Conservation (phyloP, 1,139 yeast genomes). For the Pichia sp. region DNA sequence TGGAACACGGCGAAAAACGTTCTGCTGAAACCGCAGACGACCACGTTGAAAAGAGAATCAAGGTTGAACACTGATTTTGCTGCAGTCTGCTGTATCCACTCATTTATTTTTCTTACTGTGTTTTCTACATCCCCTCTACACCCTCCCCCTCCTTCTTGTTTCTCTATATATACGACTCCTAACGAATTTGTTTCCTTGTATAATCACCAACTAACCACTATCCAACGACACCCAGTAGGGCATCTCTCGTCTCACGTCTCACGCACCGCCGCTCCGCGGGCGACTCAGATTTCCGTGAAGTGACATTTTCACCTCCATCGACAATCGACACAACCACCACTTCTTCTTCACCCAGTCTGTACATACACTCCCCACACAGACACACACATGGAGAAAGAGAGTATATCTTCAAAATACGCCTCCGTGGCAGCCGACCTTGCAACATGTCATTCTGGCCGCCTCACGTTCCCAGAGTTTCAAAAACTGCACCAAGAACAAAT, state of each 20-base stretch:
- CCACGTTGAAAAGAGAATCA: conserved; percentile 10
- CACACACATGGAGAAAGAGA: conserved; percentile 1
- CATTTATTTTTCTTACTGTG: background rate
- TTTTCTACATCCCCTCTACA: too few species aligned
- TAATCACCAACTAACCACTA: too few species aligned
- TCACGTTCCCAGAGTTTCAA: conserved; percentile 14
- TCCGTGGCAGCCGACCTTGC: background rate
- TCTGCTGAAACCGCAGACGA: conserved; percentile 1
- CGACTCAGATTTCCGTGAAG: too few species aligned
- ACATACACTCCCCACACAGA: too few species aligned
- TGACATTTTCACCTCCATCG: too few species aligned
- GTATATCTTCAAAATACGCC: conserved; percentile 4
- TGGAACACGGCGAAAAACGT: conserved; percentile 16
- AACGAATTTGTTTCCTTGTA: too few species aligned
- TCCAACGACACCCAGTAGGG: too few species aligned
- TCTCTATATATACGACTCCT: background rate
- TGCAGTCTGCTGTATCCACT: background rate
- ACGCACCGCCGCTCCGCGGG: too few species aligned
- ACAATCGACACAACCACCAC: too few species aligned
- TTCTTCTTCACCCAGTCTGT: too few species aligned
- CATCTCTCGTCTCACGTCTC: too few species aligned
- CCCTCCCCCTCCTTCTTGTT: too few species aligned
- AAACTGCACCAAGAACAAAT: conserved; percentile 15
- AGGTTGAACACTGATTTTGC: conserved; percentile 10
- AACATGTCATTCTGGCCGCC: background rate